Conservation (phyloP, 2,329 filamentous ascomycete genomes). For the Colletotrichum orchidophilum region DNA sequence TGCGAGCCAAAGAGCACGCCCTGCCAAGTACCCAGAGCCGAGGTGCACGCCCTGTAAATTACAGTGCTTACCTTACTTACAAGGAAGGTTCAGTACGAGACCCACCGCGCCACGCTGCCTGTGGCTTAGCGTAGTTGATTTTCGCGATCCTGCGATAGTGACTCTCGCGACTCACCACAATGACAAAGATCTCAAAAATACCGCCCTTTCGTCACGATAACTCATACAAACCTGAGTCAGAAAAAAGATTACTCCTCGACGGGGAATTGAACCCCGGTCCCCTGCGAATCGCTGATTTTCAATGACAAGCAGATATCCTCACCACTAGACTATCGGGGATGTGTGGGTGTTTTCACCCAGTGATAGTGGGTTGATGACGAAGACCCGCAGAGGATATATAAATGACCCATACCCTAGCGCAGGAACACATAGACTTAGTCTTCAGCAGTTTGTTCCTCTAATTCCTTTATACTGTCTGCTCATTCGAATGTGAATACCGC, state of each 20-base stretch:
- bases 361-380: not conserved
- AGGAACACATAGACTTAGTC: not conserved
- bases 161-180: not conserved
- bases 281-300: not conserved
- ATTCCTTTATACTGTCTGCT: not conserved
- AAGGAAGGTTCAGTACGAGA: not conserved
- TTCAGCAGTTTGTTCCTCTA: no score
- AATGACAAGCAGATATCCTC: not conserved
- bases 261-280: not conserved
- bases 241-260: not conserved
- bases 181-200: not conserved
- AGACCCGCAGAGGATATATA: not conserved
- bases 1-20: not conserved
- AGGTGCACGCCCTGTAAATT: conserved; percentile 3
- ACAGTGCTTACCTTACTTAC: conserved; percentile 2
- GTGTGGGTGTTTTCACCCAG: no score
- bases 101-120: conserved; percentile 1
- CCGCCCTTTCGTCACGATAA: not conserved
- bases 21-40: conserved; percentile 1
- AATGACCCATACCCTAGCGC: not conserved
- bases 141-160: not conserved
- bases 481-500: no score
- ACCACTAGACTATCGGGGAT: not conserved
- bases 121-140: not conserved
- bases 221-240: not conserved